Percentiles rank a stretch among this genome's conserved stretches.
Conservation (phyloP, 2,329 filamentous ascomycete species). For the Colletotrichum sansevieriae region DNA sequence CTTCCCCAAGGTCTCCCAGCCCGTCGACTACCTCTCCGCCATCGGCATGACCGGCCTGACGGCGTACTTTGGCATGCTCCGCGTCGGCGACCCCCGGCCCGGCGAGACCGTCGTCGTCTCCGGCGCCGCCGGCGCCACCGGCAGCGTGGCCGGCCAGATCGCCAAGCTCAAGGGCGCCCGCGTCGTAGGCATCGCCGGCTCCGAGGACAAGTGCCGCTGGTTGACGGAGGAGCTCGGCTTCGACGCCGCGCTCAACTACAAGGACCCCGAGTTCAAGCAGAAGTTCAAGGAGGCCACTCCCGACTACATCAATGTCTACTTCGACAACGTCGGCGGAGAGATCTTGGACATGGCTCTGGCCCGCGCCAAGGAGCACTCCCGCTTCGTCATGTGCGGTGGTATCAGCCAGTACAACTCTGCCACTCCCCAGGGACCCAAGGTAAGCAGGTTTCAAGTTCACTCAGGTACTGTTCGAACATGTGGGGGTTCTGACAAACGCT, state of each 20-base stretch:
- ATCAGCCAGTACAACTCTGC: constrained; percentile 78
- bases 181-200: constrained; percentile 76
- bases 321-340: constrained; percentile 80
- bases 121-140: constrained; percentile 83
- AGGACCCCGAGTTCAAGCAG: constrained; percentile 70
- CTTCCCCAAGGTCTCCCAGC: constrained; percentile 56
- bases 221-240: constrained; percentile 74
- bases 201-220: constrained; percentile 76
- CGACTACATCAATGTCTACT: constrained; percentile 76
- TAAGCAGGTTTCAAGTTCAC: constrained; percentile 36
- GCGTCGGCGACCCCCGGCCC: constrained; percentile 75
- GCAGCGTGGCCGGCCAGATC: constrained; percentile 82
- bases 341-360: constrained; percentile 75
- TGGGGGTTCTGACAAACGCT: constrained; percentile 40
- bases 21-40: constrained; percentile 72
- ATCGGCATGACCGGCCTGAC: constrained; percentile 79
- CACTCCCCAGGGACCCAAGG: constrained; percentile 67
- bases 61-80: constrained; percentile 80
- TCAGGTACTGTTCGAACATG: not conserved
- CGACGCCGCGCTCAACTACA: constrained; percentile 78
- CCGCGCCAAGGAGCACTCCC: constrained; percentile 71
- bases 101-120: constrained; percentile 84
- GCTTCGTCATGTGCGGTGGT: constrained; percentile 79
- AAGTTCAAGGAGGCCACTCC: constrained; percentile 71
- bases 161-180: constrained; percentile 76